Evolutionary conservation across 176 grass and related monocot species (phyloP).

Genomic region (Bonia amplexicaulis): DNA sequence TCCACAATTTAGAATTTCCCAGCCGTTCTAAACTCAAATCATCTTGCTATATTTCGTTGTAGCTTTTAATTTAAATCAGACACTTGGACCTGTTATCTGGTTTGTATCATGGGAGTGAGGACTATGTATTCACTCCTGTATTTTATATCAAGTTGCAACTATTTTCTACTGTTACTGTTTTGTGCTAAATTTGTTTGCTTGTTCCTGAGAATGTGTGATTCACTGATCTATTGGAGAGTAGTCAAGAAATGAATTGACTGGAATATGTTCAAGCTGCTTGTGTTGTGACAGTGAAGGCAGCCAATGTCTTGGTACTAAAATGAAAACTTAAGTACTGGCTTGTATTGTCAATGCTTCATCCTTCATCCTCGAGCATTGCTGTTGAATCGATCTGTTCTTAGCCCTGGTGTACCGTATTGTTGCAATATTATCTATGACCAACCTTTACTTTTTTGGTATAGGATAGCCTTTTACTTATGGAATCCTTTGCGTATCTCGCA

Average conservation of each 20-base stretch:
- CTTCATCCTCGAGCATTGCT: background rate
- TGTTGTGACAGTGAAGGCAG: background rate
- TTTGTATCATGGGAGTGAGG: slow-evolving; percentile 7
- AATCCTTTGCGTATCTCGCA: too few relatives aligned
- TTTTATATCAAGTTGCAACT: slow-evolving; percentile 18
- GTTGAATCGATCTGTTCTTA: background rate
- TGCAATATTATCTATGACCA: too few relatives aligned
- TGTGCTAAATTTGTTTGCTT: background rate
- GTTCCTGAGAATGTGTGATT: background rate
- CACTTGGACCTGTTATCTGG: background rate
- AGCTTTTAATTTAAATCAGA: slow-evolving; percentile 17
- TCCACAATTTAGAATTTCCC: background rate
- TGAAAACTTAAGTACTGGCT: background rate
- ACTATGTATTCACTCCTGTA: slow-evolving; percentile 24
- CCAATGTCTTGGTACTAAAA: background rate
- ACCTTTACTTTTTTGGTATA: too few relatives aligned
- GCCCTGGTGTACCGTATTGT: background rate
- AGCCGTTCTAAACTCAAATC: background rate
- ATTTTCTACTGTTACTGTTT: background rate
- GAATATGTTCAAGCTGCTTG: background rate
- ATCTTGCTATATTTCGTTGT: background rate
- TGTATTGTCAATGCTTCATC: background rate
- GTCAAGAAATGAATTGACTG: background rate
- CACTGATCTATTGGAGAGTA: background rate
- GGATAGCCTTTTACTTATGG: too few relatives aligned